A percentile compares a stretch with the other conserved stretches of the same genome.
These are phyloP conservation scores for Apiospora pterosperma DNA, from an alignment of 2,329 filamentous ascomycete species.

Conservation along the genomic window DNA sequence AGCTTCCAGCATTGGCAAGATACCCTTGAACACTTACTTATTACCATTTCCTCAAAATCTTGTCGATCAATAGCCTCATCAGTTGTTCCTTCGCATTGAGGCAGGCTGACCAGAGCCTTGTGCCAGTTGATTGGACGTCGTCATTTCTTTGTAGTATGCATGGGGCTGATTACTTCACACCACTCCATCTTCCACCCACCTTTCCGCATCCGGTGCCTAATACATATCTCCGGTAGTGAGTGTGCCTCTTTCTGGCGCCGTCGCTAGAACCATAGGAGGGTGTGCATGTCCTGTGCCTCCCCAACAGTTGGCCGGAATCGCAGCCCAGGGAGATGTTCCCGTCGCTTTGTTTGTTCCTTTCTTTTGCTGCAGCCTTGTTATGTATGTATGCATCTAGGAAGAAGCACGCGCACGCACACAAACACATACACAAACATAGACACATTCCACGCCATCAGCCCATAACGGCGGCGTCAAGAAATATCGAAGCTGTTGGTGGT, in stretches of 20 bases:
- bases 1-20: neutral
- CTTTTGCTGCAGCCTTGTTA: neutral
- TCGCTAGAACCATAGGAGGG: neutral
- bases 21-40: too few species aligned
- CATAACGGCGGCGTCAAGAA: neutral
- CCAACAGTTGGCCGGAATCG: neutral
- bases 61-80: neutral
- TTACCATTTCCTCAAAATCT: neutral
- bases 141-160: neutral
- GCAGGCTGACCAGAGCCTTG: neutral
- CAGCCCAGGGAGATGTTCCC: neutral
- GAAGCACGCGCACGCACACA: neutral
- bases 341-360: neutral
- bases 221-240: neutral
- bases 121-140: neutral
- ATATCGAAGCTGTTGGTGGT: neutral
- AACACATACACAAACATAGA: too few species aligned
- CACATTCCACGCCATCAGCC: neutral
- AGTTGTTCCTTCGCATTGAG: neutral
- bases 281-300: neutral
- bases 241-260: neutral
- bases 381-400: neutral
- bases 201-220: neutral
- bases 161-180: neutral
- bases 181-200: neutral